These are phyloP conservation scores for Fusarium solani-melongenae DNA, from an alignment of 2,329 filamentous ascomycete genomes.

Conservation along the genomic window DNA sequence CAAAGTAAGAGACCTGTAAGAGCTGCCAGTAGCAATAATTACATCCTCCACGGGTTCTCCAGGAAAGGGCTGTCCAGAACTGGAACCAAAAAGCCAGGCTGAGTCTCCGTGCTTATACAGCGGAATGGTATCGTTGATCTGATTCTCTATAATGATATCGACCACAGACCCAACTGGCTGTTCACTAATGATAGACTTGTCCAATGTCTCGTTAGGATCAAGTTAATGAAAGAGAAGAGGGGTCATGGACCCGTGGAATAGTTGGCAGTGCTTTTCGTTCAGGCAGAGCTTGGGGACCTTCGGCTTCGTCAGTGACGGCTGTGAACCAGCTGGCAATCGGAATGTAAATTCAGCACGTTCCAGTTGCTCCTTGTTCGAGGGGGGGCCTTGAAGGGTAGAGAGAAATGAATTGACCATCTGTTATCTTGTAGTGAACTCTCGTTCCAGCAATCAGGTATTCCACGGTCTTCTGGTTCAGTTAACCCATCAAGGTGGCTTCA, in stretches of 20 bases:
- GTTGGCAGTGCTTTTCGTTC: constrained; percentile 10
- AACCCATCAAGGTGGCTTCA: too few species aligned
- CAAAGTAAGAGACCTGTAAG: neutral
- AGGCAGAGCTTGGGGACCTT: constrained; percentile 2
- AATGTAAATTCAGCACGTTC: neutral
- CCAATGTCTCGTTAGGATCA: neutral
- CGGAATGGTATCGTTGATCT: constrained; percentile 8
- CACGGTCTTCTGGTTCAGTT: too few species aligned
- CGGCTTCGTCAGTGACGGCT: neutral
- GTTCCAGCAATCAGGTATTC: too few species aligned
- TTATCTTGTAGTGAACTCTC: neutral
- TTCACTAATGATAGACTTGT: neutral
- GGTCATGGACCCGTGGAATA: constrained; percentile 10
- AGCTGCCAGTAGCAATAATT: neutral
- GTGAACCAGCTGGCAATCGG: neutral
- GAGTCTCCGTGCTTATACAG: constrained; percentile 7
- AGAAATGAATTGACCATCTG: neutral
- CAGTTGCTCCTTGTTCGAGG: neutral
- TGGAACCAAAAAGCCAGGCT: neutral
- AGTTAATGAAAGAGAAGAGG: constrained; percentile 4
- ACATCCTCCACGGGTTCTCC: neutral
- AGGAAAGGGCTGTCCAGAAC: neutral
- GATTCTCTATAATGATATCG: constrained; percentile 3
- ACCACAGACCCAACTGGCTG: constrained; percentile 5
- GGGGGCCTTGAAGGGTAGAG: neutral